Conservation (phyloP, 78 protist genomes). For the Dictyostelium intermedium region DNA sequence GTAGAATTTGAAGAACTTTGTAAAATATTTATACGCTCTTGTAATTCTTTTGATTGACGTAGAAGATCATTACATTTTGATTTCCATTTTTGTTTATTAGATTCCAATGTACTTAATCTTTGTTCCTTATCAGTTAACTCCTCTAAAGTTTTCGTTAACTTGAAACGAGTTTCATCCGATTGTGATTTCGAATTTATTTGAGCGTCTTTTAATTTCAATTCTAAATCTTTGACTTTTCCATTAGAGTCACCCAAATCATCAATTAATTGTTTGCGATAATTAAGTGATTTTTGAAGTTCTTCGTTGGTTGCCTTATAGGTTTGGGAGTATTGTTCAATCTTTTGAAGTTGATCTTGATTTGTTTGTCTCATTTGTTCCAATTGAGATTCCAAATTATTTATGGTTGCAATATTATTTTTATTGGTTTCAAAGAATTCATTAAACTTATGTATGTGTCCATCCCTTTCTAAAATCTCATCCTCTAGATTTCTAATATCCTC, state of each 20-base stretch:
- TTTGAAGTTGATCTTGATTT: neutral
- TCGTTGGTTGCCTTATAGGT: neutral
- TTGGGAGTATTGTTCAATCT: neutral
- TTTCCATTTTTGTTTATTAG: slow-evolving; percentile 56
- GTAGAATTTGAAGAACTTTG: neutral
- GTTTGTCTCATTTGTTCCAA: neutral
- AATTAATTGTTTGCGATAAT: neutral
- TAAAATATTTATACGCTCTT: neutral
- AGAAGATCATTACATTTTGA: neutral
- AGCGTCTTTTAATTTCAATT: neutral
- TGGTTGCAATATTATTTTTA: neutral
- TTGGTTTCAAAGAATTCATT: neutral
- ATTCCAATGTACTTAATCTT: neutral
- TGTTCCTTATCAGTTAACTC: neutral
- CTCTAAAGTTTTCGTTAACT: neutral
- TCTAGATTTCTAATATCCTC: neutral
- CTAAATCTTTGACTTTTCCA: neutral
- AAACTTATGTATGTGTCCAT: neutral
- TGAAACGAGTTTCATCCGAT: neutral
- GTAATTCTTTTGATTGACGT: neutral
- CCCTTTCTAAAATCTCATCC: neutral
- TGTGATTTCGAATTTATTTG: neutral
- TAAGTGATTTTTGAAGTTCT: neutral
- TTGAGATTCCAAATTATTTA: neutral
- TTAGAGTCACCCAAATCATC: neutral